Evolutionary conservation across 2,329 filamentous ascomycete species (phyloP), one percentile per base, ranked within the genome.

Genomic region (Xylaria sp.): DNA sequence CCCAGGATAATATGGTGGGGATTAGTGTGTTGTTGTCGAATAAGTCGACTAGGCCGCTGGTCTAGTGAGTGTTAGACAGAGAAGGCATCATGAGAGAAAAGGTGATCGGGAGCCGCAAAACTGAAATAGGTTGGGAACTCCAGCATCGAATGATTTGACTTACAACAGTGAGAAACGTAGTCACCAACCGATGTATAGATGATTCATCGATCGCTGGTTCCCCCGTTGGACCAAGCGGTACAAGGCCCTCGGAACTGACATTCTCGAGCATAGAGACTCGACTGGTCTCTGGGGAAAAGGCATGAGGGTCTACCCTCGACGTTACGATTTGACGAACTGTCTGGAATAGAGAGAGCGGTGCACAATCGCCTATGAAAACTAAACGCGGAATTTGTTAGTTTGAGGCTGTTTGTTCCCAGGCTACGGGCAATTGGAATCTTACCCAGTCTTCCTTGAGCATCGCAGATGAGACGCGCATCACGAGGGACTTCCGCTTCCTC

Each of bases 341-440:
- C 70, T 87, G 85, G 71, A 87, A 87, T 69, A 88, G 84, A 0
- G 85, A 87, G 23, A 88, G 76, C 0, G 86, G 86, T 4, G 86
- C 86, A 70, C 85, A 87, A 73, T 88, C 86, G 5, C 86, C 86
- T 27, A 87, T 85, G 73, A 88, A 88, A 35, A 86, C 76, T 77
- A 42, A 18, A 42, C 10, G 47, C 37, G 25, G n/a, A 13, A 18
- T 1, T 9, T 32, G 18, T 70, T 25, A 63, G 58, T 32, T 35
- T 8, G 5, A n/a, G 1, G 2, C 21, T 23, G 1, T 10, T 53
- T 48, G n/a, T n/a, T 35, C 47, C 53, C n/a, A 25, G 50, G 5
- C 8, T 16, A 13, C 4, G 8, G 40, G 2, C 10, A 13, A 25
- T 48, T n/a, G 5, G 1, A 5, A 44, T 10, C 72, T 44, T 73